phyloP scores from a whole-genome alignment of 306 rosid species.

The Acacia melanoxylon region DNA sequence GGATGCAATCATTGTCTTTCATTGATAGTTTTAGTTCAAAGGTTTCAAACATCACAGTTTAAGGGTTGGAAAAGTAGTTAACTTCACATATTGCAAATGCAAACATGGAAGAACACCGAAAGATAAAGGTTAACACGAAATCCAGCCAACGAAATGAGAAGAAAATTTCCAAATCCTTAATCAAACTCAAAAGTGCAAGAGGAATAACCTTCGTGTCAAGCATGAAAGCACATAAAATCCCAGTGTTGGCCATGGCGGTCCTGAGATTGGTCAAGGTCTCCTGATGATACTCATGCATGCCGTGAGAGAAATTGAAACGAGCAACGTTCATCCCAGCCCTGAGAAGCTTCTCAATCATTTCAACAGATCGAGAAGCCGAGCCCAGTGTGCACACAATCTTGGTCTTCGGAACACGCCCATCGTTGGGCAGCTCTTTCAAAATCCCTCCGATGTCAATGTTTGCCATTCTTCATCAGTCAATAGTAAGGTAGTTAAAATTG shows the following conservation, averaged over 20 bases:
- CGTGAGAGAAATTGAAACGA: neutral
- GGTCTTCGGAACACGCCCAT: neutral
- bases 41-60: neutral
- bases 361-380: neutral
- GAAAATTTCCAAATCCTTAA: neutral
- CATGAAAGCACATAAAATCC: neutral
- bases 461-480: neutral
- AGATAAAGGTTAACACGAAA: neutral
- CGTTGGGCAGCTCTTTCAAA: neutral
- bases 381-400: neutral
- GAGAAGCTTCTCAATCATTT: neutral
- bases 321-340: neutral
- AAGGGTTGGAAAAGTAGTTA: neutral
- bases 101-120: neutral
- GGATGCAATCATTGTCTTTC: neutral
- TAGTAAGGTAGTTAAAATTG: too few species aligned
- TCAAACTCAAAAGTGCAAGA: neutral
- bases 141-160: neutral
- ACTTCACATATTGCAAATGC: neutral
- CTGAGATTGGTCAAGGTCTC: conserved; percentile 1
- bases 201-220: neutral
- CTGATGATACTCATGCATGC: neutral
- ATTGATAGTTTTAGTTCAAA: neutral
- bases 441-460: neutral
- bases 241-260: neutral